phyloP scores from a whole-genome alignment of 108 stramenopile species.

The Phaeodactylum tricornutum region DNA sequence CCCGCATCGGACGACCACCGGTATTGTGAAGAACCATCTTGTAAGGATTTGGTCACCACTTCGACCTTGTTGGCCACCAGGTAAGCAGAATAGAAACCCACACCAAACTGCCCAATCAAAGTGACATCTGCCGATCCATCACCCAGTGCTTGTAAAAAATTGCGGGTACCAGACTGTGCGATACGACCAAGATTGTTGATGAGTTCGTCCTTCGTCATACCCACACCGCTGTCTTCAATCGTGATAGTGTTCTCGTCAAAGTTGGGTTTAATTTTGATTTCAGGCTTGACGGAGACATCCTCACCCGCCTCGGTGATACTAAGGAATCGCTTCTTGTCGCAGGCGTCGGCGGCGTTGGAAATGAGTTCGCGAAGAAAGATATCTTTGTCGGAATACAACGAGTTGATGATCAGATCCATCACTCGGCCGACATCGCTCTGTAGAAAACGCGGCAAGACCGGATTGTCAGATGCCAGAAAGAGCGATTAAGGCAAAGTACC shows the following conservation, averaged over 20 bases:
- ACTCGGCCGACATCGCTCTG: conserved; percentile 90
- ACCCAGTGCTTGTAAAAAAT: conserved; percentile 81
- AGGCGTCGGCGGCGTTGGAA: conserved; percentile 93
- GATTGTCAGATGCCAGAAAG: too few species aligned
- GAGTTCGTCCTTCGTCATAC: conserved; percentile 93
- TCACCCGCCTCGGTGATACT: conserved; percentile 37
- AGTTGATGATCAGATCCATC: conserved; percentile 99
- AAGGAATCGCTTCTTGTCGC: conserved; percentile 98
- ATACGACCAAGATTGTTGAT: conserved; percentile 93
- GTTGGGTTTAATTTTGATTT: conserved; percentile 74
- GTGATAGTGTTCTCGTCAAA: conserved; percentile 66
- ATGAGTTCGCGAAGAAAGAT: conserved; percentile 81
- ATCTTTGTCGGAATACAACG: conserved; percentile 84
- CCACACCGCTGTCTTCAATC: conserved; percentile 94
- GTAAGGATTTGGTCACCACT: conserved; percentile 86
- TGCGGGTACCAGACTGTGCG: conserved; percentile 85
- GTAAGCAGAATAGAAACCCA: conserved; percentile 98
- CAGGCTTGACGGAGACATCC: conserved; percentile 19
- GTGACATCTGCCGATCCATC: conserved; percentile 74
- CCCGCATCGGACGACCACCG: conserved; percentile 74
- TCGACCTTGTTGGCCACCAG: conserved; percentile 92
- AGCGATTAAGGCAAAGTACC: too few species aligned
- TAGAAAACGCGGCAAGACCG: too few species aligned
- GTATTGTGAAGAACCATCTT: conserved; percentile 40
- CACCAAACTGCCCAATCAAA: conserved; percentile 98